Base-by-base conservation (phyloP, 2,329 filamentous ascomycete species). In the Aspergillus ruber region DNA sequence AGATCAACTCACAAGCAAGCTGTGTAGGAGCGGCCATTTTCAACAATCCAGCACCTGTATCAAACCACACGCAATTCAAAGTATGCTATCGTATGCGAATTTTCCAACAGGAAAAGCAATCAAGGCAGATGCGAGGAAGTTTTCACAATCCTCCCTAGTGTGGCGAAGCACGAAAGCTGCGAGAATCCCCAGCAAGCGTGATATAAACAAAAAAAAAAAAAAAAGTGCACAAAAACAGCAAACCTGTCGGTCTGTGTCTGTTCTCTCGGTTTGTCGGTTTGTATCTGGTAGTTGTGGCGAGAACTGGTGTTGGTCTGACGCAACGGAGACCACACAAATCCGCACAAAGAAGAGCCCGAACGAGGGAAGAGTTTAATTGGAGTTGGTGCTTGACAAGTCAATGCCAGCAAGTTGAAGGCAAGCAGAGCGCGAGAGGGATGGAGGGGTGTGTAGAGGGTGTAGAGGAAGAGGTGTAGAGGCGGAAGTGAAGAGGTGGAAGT, bases 1-100 rank as follows among this genome's bases (percentile, higher is more conserved):
- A 20, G 20, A 4, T 2, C 3, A 20, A 20, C 80, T 53, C 70
- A 84, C 81, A 95, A 74, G 89, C 88, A 83, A 96, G 87, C 83
- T 96, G 91, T 75, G 91, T 86, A 66, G 88, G 84, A 78, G 79
- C 84, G 71, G 88, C 87, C 90, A 95, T 96, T 43, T 57, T 59
- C 56, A 60, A 51, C 8, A 29, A n/a, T 35, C 3, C 13, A 6
- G 33, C 50, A 20, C 49, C 32, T 47, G 23, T 46, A 13, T 20
- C n/a, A 41, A 23, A 12, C 38, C 21, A 41, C 17, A n/a, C 33
- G 15, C 33, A 17, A 35, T 35, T 2, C 33, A 36, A 36, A 18
- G 25, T 29, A 29, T 29, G 9, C 25, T 29, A 29, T 12, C 25
- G 25, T 29, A 29, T 29, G 25, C 25, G 2, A 29, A 23, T 41